phyloP scores from a whole-genome alignment of 1,284 basidiomycete genomes.

The Abortiporus biennis region DNA sequence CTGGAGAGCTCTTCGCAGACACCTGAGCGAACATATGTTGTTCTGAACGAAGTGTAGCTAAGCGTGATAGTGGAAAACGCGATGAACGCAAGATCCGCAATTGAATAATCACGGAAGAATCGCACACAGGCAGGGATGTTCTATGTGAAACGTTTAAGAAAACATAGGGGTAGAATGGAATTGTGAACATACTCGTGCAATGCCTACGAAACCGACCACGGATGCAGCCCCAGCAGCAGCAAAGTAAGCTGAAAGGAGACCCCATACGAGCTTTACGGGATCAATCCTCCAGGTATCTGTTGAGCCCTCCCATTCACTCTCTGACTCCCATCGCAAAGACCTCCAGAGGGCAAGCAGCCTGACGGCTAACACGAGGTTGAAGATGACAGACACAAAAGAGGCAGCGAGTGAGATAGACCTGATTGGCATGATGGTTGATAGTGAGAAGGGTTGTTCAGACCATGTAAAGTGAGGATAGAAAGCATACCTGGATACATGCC shows the following conservation, averaged over 20 bases:
- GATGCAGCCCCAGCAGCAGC: slow-evolving; percentile 55
- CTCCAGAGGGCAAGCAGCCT: slow-evolving; percentile 53
- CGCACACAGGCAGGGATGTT: slow-evolving; percentile 48
- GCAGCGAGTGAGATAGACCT: slow-evolving; percentile 52
- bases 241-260: slow-evolving; percentile 61
- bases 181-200: slow-evolving; percentile 47
- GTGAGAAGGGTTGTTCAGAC: too few relatives aligned
- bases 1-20: slow-evolving; percentile 69
- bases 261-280: slow-evolving; percentile 58
- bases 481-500: slow-evolving; percentile 9
- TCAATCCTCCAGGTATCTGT: slow-evolving; percentile 53
- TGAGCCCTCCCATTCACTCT: slow-evolving; percentile 67
- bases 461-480: slow-evolving; percentile 2
- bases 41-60: slow-evolving; percentile 53
- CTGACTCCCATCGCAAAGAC: slow-evolving; percentile 61
- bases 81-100: slow-evolving; percentile 67
- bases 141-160: slow-evolving; percentile 24
- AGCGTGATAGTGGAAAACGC: slow-evolving; percentile 47
- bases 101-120: slow-evolving; percentile 66
- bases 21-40: slow-evolving; percentile 43
- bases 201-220: slow-evolving; percentile 58
- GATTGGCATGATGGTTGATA: slow-evolving; percentile 13
- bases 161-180: not conserved
- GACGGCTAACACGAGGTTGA: slow-evolving; percentile 48
- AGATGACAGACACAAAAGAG: slow-evolving; percentile 47